Evolutionary conservation across 1,139 yeast species (phyloP).

Genomic region (Suhomyces panamericanus): DNA sequence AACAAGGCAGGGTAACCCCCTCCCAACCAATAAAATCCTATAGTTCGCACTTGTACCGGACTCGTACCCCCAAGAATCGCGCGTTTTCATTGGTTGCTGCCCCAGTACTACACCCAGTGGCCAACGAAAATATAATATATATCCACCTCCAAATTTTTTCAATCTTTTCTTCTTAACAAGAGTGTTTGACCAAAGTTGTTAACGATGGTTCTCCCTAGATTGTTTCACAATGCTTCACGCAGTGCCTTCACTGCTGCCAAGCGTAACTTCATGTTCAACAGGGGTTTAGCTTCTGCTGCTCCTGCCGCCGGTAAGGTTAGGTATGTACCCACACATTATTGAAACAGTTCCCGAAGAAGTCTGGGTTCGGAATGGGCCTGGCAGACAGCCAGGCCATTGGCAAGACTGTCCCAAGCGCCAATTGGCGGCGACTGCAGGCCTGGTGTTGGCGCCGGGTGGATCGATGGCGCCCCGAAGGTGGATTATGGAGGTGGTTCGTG

Average conservation of each 20-base stretch:
- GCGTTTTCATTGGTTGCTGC: constrained; percentile 12
- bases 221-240: constrained; percentile 86
- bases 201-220: constrained; percentile 81
- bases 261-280: constrained; percentile 73
- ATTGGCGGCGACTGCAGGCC: not conserved
- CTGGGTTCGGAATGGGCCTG: not conserved
- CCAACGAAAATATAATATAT: constrained; percentile 14
- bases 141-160: constrained; percentile 13
- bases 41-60: constrained; percentile 13
- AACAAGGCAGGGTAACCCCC: constrained; percentile 11
- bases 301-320: constrained; percentile 85
- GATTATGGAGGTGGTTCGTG: not conserved
- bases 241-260: constrained; percentile 88
- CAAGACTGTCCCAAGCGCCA: not conserved
- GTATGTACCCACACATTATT: constrained; percentile 50
- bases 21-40: constrained; percentile 13
- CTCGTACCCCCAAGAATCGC: constrained; percentile 10
- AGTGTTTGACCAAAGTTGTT: constrained; percentile 24
- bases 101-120: constrained; percentile 8
- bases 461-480: not conserved
- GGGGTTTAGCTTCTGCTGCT: constrained; percentile 88
- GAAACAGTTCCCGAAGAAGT: not conserved
- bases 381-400: no score
- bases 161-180: constrained; percentile 12
- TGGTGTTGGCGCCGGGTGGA: not conserved